Evolutionary conservation across 2,329 filamentous ascomycete species (phyloP).

Genomic region (Lecanicillium sp.): DNA sequence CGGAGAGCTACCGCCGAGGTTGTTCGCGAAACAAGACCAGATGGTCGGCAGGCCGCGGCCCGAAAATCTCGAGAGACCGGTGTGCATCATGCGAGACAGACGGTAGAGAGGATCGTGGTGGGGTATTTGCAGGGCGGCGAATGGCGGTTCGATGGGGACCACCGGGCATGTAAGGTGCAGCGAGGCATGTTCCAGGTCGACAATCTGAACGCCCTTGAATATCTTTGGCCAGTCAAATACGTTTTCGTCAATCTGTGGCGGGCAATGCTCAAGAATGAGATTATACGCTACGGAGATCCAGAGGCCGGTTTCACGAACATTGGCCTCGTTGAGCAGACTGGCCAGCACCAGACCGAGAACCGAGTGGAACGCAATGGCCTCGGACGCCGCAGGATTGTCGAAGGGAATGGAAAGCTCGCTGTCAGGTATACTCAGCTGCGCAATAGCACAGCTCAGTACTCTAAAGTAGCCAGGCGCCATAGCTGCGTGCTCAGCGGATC

Average conservation of each 20-base stretch:
- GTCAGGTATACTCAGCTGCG: conserved; percentile 33
- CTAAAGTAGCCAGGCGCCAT: conserved; percentile 33
- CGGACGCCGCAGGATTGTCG: conserved; percentile 20
- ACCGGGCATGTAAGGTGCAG: conserved; percentile 36
- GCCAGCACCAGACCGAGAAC: conserved; percentile 36
- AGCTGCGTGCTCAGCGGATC: conserved; percentile 27
- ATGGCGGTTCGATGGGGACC: conserved; percentile 34
- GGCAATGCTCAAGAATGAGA: conserved; percentile 35
- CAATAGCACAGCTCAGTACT: conserved; percentile 33
- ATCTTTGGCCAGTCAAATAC: conserved; percentile 35
- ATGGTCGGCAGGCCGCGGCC: conserved; percentile 36
- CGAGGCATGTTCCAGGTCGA: conserved; percentile 39
- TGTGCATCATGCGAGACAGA: conserved; percentile 40
- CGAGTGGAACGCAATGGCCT: conserved; percentile 37
- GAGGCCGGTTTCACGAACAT: conserved; percentile 35
- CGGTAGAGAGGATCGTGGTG: conserved; percentile 35
- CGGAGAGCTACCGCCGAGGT: conserved; percentile 15
- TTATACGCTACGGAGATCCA: conserved; percentile 39
- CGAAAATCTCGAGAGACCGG: conserved; percentile 35
- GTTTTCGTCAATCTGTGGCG: conserved; percentile 31
- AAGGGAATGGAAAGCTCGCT: conserved; percentile 23
- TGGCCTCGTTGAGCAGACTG: conserved; percentile 35
- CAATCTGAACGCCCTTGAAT: conserved; percentile 34
- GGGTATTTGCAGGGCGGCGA: conserved; percentile 30
- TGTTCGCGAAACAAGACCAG: conserved; percentile 34